These are phyloP conservation scores for Backusella luteola DNA, from an alignment of 192 early-diverging fungal genomes.

Conservation along the genomic window DNA sequence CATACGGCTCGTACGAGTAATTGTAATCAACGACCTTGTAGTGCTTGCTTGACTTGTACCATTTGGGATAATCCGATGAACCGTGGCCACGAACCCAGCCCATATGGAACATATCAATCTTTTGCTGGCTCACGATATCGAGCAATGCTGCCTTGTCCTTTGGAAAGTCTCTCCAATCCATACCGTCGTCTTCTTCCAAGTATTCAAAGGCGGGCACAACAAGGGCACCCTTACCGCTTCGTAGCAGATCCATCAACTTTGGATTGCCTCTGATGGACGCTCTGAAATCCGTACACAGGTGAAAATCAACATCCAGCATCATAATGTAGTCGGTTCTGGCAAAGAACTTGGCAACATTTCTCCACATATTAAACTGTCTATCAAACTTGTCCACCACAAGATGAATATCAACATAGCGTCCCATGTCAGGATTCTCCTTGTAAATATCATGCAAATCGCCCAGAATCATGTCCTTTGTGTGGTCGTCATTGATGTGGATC, in stretches of 20 bases:
- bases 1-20: constrained; percentile 60
- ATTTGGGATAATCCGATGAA: constrained; percentile 56
- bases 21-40: constrained; percentile 56
- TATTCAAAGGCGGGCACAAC: constrained; percentile 63
- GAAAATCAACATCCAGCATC: constrained; percentile 62
- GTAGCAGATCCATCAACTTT: constrained; percentile 40
- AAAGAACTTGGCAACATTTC: constrained; percentile 63
- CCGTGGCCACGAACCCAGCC: constrained; percentile 54
- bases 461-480: constrained; percentile 45
- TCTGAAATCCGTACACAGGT: constrained; percentile 55
- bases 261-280: constrained; percentile 34
- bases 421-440: constrained; percentile 47
- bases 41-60: constrained; percentile 41
- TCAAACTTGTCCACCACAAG: constrained; percentile 60
- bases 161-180: constrained; percentile 51
- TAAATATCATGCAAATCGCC: constrained; percentile 49
- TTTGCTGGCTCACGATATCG: constrained; percentile 41
- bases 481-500: constrained; percentile 57
- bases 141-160: constrained; percentile 42
- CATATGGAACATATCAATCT: constrained; percentile 58
- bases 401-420: constrained; percentile 54
- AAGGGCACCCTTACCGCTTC: constrained; percentile 48
- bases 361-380: constrained; percentile 67
- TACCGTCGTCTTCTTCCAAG: constrained; percentile 50
- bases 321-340: constrained; percentile 58